These are phyloP conservation scores for Fistulinella cinereoalba DNA, from an alignment of 1,284 basidiomycete genomes.

Conservation along the genomic window DNA sequence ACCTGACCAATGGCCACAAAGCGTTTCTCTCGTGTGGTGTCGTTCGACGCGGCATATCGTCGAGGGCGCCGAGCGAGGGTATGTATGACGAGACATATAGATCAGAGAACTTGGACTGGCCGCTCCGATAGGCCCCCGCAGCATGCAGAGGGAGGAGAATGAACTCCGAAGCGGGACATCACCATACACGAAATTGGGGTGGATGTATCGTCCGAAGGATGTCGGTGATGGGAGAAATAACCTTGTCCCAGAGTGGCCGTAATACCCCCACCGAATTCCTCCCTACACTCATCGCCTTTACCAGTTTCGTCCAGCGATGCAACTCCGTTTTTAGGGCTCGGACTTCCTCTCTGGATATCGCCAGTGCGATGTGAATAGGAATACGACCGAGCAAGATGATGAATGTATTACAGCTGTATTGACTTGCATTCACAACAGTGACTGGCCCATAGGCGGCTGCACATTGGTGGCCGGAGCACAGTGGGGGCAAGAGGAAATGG, in stretches of 20 bases:
- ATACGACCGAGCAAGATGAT: constrained; percentile 12
- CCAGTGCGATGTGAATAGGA: constrained; percentile 12
- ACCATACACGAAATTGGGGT: constrained; percentile 34
- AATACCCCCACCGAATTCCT: constrained; percentile 10
- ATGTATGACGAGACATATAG: constrained; percentile 35
- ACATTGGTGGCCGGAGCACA: neutral
- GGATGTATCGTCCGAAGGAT: constrained; percentile 11
- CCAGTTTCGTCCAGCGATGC: neutral
- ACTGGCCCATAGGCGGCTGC: neutral
- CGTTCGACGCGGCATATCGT: neutral
- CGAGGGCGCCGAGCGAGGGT: constrained; percentile 28
- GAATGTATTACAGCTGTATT: constrained; percentile 8
- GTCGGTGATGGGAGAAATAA: constrained; percentile 24
- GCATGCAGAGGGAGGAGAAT: constrained; percentile 27
- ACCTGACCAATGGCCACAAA: constrained; percentile 16
- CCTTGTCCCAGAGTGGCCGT: constrained; percentile 22
- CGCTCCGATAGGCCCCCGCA: constrained; percentile 1
- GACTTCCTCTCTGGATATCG: constrained; percentile 2
- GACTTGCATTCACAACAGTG: neutral
- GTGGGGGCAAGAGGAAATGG: constrained; percentile 9
- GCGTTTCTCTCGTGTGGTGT: too few species aligned
- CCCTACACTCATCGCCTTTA: too few species aligned
- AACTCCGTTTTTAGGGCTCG: neutral
- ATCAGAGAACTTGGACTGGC: constrained; percentile 16
- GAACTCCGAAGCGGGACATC: constrained; percentile 36